Conservation (phyloP, 1,284 basidiomycete genomes). For the Ganoderma lingzhi region DNA sequence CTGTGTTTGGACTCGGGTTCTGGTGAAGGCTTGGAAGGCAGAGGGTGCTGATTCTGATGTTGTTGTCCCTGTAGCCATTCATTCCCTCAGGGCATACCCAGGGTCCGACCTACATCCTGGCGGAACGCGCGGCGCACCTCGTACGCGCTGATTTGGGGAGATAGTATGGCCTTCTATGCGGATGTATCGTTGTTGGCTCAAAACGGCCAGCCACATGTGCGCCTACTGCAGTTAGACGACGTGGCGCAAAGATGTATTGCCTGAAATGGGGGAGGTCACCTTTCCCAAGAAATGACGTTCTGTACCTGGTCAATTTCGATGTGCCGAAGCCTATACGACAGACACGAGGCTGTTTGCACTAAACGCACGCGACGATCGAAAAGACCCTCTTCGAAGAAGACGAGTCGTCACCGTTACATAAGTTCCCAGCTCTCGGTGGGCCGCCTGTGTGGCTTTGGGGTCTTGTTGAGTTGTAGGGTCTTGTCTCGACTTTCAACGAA, state of each 20-base stretch:
- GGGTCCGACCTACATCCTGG: conserved; percentile 22
- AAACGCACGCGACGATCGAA: conserved; percentile 3
- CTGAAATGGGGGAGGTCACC: background rate
- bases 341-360: background rate
- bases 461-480: background rate
- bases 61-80: conserved; percentile 17
- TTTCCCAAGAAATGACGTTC: background rate
- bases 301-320: background rate
- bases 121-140: conserved; percentile 22
- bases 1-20: background rate
- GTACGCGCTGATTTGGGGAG: conserved; percentile 12
- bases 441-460: background rate
- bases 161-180: background rate
- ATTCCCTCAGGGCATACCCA: conserved; percentile 21
- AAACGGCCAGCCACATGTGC: background rate
- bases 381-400: background rate
- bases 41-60: background rate
- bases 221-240: background rate
- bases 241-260: background rate
- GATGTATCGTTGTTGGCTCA: background rate
- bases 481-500: background rate
- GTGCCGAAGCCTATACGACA: background rate
- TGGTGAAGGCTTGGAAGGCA: background rate
- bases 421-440: background rate
- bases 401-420: background rate